A percentile compares a stretch with the other conserved stretches of the same genome.
Evolutionary conservation across 169 alveolate genomes (phyloP).

Genomic region (Cyclospora cayetanensis): DNA sequence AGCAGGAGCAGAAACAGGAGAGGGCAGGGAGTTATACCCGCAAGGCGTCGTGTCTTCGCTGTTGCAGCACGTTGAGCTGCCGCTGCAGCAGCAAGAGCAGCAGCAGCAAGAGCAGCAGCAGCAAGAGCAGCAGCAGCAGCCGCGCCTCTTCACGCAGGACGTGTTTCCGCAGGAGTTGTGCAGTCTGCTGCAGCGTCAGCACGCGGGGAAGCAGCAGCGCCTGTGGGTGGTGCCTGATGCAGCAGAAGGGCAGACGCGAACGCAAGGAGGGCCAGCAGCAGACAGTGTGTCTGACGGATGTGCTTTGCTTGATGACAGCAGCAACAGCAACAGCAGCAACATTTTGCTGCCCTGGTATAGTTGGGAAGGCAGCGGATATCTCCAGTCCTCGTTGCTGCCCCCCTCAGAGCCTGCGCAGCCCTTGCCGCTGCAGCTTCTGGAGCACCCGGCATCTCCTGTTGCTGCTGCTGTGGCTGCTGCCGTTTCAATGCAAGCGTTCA

Average conservation of each 20-base stretch:
- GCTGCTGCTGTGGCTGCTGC: not conserved
- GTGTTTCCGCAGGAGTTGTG: not conserved
- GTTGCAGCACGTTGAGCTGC: not conserved
- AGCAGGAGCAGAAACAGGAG: not conserved
- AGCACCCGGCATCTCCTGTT: not conserved
- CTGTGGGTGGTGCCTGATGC: not conserved
- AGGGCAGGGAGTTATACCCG: not conserved
- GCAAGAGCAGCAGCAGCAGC: not conserved
- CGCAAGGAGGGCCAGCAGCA: not conserved
- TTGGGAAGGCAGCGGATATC: not conserved
- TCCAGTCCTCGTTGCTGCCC: not conserved
- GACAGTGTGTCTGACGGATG: not conserved
- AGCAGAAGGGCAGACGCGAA: not conserved
- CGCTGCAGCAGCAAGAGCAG: not conserved
- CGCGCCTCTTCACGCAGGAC: too few relatives aligned
- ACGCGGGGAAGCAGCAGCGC: not conserved
- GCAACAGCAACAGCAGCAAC: slow-evolving; percentile 10
- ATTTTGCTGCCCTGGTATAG: not conserved
- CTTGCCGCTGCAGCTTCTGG: not conserved
- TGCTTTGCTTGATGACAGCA: not conserved
- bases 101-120: not conserved
- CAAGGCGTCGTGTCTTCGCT: not conserved
- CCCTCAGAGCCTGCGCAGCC: not conserved
- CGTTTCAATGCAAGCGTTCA: not conserved
- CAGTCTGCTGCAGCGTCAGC: slow-evolving; percentile 9